Base-by-base conservation (phyloP, 2,329 filamentous ascomycete species). In the Bipolaris gigantea region DNA sequence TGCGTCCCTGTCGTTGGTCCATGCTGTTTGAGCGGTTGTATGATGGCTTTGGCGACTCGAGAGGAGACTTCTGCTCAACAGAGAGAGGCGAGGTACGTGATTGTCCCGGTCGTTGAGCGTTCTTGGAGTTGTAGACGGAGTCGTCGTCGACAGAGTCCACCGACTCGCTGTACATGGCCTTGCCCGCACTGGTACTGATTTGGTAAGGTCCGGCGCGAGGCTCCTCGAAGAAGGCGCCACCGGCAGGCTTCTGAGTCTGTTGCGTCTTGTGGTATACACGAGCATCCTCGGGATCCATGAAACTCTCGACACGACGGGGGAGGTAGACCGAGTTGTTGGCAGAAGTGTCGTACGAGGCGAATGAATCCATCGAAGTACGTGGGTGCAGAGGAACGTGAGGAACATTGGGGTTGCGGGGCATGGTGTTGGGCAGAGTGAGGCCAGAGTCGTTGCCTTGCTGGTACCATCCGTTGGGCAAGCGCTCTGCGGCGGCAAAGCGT, bases 211-310 rank as follows among this genome's bases (percentile, higher is more conserved):
- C 51, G 49, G 59, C 46, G 43, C 64, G 64, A 13, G 66, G 62
- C 33, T 72, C 62, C 50, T 75, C 73, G 56, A 71, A 75, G 62
- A 69, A 75, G 16, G 77, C 76, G 30, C 77, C 78, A 50, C 77
- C 77, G 11, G 77, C 74, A 19, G 76, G 77, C 53, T 70, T 70
- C 57, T 80, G 75, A 32, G 69, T 65, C 50, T 76, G 65, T 67
- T 89, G 88, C 2, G 87, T 85, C 65, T 89, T 82, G 64, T 86
- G 82, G 69, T 92, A 90, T 66, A 90, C 89, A 59, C 82, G 83
- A 33, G 85, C 83, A 67, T 93, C 89, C 70, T 94, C 89, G 6
- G 88, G 86, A 58, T 85, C 85, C 84, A 95, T 89, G 65, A 93
- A 84, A 65, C 83, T 89, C 64, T 92, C 88, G 43, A 92, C 85